These are phyloP conservation scores for Trichoderma atrobrunneum DNA, from an alignment of 2,329 filamentous ascomycete genomes.

Conservation along the genomic window DNA sequence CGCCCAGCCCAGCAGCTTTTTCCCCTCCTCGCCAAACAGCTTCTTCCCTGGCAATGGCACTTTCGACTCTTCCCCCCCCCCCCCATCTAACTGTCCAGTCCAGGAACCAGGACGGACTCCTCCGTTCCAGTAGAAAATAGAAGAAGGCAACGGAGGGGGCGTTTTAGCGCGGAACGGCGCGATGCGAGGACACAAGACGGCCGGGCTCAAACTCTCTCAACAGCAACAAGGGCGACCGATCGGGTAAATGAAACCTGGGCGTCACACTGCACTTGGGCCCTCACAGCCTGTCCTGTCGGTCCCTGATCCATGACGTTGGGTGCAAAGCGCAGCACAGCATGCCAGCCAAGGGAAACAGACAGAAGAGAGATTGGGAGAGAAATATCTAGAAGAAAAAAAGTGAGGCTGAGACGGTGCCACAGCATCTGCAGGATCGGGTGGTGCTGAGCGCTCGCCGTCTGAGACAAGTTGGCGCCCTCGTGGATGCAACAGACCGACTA, in stretches of 20 bases:
- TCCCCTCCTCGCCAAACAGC: not conserved
- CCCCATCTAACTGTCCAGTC: not conserved
- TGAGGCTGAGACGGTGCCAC: slow-evolving; percentile 18
- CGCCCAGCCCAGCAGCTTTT: not conserved
- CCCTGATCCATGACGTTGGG: not conserved
- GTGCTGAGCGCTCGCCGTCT: not conserved
- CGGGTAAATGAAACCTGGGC: not conserved
- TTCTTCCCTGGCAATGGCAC: not conserved
- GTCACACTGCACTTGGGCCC: not conserved
- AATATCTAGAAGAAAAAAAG: not conserved
- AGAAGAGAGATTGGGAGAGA: not conserved
- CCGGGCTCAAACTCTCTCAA: not conserved
- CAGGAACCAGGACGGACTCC: not conserved
- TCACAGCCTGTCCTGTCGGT: not conserved
- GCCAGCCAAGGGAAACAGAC: not conserved
- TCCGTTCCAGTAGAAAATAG: not conserved
- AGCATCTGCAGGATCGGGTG: not conserved
- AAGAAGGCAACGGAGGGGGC: not conserved
- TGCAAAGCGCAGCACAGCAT: not conserved
- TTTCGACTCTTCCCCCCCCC: not conserved
- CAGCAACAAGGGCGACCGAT: not conserved
- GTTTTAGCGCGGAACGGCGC: slow-evolving; percentile 14
- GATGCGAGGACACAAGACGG: slow-evolving; percentile 4
- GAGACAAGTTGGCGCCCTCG: slow-evolving; percentile 10
- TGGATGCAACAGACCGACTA: slow-evolving; percentile 10